These are phyloP conservation scores for Arxiozyma heterogenica DNA, from an alignment of 1,139 yeast species.

Conservation along the genomic window DNA sequence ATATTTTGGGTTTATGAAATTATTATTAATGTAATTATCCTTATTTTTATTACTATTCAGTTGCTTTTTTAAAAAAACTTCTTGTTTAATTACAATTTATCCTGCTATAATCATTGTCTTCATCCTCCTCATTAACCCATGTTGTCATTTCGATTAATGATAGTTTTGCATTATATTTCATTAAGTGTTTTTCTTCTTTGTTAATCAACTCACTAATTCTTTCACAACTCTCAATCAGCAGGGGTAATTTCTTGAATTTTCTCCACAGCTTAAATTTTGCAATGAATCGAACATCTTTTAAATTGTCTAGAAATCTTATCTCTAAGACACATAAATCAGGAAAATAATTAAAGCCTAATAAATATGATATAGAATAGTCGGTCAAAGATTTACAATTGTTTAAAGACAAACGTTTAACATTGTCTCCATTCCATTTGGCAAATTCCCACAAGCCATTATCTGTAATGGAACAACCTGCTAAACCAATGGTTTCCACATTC, in stretches of 20 bases:
- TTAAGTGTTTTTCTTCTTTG: constrained; percentile 54
- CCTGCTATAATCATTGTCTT: background rate
- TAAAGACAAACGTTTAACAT: constrained; percentile 59
- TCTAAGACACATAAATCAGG: constrained; percentile 67
- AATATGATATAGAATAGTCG: constrained; percentile 56
- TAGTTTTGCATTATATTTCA: constrained; percentile 43
- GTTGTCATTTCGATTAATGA: constrained; percentile 47
- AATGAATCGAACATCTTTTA: constrained; percentile 55
- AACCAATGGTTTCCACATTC: constrained; percentile 60
- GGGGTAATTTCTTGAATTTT: constrained; percentile 41
- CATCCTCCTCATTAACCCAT: constrained; percentile 46
- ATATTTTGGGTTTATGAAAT: background rate
- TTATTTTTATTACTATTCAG: background rate
- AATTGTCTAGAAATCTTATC: constrained; percentile 50
- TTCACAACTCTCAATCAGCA: constrained; percentile 74
- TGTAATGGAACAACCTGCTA: constrained; percentile 78
- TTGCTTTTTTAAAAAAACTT: too few species aligned
- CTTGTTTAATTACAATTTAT: too few species aligned
- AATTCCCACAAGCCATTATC: constrained; percentile 77
- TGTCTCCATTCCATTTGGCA: constrained; percentile 48
- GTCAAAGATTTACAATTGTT: constrained; percentile 66
- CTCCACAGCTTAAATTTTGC: constrained; percentile 61
- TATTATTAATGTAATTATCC: background rate
- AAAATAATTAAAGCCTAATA: constrained; percentile 47
- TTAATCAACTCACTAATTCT: constrained; percentile 49